phyloP scores from a whole-genome alignment of 2,329 filamentous ascomycete genomes.

The Colletotrichum sp. region DNA sequence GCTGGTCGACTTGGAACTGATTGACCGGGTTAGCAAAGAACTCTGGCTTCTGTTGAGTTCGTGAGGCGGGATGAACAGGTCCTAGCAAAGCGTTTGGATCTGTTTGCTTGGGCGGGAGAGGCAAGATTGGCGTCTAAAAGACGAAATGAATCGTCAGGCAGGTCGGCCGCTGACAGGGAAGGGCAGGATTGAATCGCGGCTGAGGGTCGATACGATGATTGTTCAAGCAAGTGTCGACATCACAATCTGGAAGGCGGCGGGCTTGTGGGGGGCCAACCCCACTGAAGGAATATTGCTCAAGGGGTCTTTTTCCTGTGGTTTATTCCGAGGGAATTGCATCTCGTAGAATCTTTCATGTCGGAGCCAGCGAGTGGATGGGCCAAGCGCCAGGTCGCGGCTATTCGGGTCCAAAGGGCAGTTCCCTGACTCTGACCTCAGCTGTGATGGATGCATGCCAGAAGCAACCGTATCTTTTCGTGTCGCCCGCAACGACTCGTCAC shows the following conservation, averaged over 20 bases:
- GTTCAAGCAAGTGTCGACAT: not conserved
- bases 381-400: constrained; percentile 5
- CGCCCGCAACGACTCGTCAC: not conserved
- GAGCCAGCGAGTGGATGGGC: not conserved
- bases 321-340: not conserved
- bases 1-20: constrained; percentile 1
- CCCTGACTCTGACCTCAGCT: not conserved
- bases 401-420: not conserved
- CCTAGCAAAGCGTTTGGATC: not conserved
- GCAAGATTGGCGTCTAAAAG: not conserved
- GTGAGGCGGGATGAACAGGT: constrained; percentile 3
- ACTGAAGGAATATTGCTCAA: not conserved
- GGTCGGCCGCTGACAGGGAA: not conserved
- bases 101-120: not conserved
- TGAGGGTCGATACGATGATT: not conserved
- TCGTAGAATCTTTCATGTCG: constrained; percentile 1
- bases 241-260: constrained; percentile 1
- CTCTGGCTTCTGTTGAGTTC: not conserved
- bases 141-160: not conserved
- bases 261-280: not conserved
- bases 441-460: not conserved
- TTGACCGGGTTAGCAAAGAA: not conserved
- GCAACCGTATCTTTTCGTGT: not conserved
- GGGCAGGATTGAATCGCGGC: not conserved
- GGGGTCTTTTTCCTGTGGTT: not conserved